Base-by-base conservation (phyloP, 495 filamentous ascomycete genomes). In the Trypethelium eluteriae region DNA sequence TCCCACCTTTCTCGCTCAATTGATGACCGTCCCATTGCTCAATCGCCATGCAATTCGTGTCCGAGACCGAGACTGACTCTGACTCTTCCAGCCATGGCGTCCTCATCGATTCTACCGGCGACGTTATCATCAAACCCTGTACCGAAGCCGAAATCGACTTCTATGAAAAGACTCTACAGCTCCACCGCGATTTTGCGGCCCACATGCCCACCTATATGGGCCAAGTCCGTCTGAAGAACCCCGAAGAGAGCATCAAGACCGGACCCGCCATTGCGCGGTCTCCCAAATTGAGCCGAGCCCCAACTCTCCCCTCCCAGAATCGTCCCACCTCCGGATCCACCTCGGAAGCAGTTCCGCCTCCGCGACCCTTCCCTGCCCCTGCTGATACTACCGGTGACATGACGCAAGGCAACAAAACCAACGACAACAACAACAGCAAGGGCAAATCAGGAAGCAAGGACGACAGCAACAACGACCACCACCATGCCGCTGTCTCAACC, bases 91-190 rank as follows among this genome's bases (percentile, higher is more conserved):
- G 93, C 78, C 93, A 94, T 57, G 94, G 94, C 69, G 92, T 96
- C 56, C 86, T 96, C 68, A 92, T 88, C 74, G 92, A 96, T 72
- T 78, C 82, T 64, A 88, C 90, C 62, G 94, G 94, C 72, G 84
- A 89, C 65, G 80, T 97, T 18, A 88, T 99, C 73, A 90, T 97
- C 75, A 99, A 99, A 77, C 94, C 94, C 38, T 97, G 94, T 78
- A 96, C 91, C 6, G 76, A 84, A 50, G 83, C 85, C 66, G 94
- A 99, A 78, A 85, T 96, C 66, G 84, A 86, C 36, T 99, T 99
- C 79, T 99, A 99, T 84, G 87, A 97, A 77, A 85, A 87, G 36
- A 86, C 87, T 47, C 71, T 76, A 9, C 70, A 81, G 44, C 72
- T 79, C 16, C 92, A 96, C 71, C 86, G 86, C 25, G 81, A 80